These are phyloP conservation scores for Penicillium lagena DNA, from an alignment of 495 filamentous ascomycete species.

Conservation along the genomic window DNA sequence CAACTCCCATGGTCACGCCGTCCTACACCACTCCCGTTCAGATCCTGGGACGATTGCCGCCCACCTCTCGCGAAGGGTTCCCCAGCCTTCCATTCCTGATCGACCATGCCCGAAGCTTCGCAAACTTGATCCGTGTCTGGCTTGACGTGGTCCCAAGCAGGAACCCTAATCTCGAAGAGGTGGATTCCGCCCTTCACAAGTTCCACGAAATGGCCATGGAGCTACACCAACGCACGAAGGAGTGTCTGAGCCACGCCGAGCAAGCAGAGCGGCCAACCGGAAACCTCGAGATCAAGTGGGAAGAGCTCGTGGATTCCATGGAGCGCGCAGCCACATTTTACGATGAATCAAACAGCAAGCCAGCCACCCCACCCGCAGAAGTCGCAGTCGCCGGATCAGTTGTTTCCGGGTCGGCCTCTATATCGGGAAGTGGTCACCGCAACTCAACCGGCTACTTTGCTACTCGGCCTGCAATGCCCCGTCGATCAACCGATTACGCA, in stretches of 20 bases:
- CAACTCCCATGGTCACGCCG: constrained; percentile 61
- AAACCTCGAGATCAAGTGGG: constrained; percentile 56
- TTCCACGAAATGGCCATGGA: constrained; percentile 72
- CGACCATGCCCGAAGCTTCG: constrained; percentile 82
- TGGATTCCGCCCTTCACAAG: constrained; percentile 34
- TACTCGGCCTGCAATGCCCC: constrained; percentile 31
- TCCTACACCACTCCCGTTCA: constrained; percentile 91
- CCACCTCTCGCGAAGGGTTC: constrained; percentile 83
- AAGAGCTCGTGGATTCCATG: constrained; percentile 68
- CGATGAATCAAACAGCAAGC: constrained; percentile 30
- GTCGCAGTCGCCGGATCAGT: constrained; percentile 28
- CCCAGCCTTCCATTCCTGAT: constrained; percentile 92
- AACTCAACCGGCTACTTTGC: constrained; percentile 42
- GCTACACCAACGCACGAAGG: constrained; percentile 66
- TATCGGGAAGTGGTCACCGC: constrained; percentile 23
- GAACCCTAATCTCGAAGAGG: constrained; percentile 29
- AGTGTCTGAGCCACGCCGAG: constrained; percentile 67
- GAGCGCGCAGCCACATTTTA: constrained; percentile 46
- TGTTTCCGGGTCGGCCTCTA: constrained; percentile 29
- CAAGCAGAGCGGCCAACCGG: constrained; percentile 58
- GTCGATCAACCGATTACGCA: constrained; percentile 35
- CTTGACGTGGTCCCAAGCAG: constrained; percentile 49
- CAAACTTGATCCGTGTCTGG: constrained; percentile 86
- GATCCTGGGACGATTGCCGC: constrained; percentile 78
- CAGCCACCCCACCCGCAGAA: constrained; percentile 35